Base-by-base conservation (phyloP, 768 basidiomycete genomes). In the Suillus sp. region DNA sequence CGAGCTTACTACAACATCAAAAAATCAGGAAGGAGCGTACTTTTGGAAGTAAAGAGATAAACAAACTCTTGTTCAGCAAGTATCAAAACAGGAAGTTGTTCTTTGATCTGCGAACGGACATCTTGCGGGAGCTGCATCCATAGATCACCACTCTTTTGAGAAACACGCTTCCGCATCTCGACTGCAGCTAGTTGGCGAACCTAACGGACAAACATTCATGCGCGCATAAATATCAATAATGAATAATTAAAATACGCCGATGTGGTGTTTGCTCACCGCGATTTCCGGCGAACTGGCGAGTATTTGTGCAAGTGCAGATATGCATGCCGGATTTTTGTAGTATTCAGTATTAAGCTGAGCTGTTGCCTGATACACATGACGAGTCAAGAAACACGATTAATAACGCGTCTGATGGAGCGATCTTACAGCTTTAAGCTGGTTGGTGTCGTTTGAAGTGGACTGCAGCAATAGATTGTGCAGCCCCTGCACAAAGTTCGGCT, bases 181-280 rank as follows among this genome's bases (percentile, higher is more conserved):
- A 98, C 95, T 9, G 96, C 95, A 55, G 96, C 93, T 25, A 99
- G 85, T 86, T 99, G 97, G 65, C 95, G 92, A 66, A 98, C 88
- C 96, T 99, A 72, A 59, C 30, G 14, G 1, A 57, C 14, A 47
- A 54, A 10, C 4, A 30, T 40, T 27, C 56, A 8, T 10, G 20
- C 25, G 11, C 37, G 20, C 25, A 27, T 32, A 59, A 43, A 35
- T n/a, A 34, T 13, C 9, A 22, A 54, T 50, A 35, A 50, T 22
- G 63, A 43, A 59, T 68, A 61, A 50, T 48, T 10, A 57, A 62
- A 55, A 32, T 55, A 55, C 25, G 62, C 38, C 22, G 63, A 64
- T 66, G 57, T 48, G 54, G 62, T 65, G 25, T 38, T 25, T 27
- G 83, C 95, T 75, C 71, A 97, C 96, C 60, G 90, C 80, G 69